Evolutionary conservation across 495 filamentous ascomycete species (phyloP).

Genomic region (Penicillium coffeae): DNA sequence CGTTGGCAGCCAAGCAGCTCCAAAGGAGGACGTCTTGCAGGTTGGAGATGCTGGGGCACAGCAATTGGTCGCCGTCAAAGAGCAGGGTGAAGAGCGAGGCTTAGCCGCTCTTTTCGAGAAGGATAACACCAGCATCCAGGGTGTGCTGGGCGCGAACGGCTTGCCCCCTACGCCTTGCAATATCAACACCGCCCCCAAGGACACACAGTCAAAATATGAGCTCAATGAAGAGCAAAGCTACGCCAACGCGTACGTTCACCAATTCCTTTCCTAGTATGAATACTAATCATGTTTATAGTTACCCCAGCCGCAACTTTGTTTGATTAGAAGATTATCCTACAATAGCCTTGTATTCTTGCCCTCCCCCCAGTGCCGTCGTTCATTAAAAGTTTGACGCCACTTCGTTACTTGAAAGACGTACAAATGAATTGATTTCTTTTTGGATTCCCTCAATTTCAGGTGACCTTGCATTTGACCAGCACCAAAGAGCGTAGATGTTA

Average conservation of each 20-base stretch:
- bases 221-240: slow-evolving; percentile 45
- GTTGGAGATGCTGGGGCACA: slow-evolving; percentile 80
- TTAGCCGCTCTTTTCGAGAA: slow-evolving; percentile 70
- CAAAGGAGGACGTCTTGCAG: slow-evolving; percentile 70
- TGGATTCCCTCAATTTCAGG: neutral
- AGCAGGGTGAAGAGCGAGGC: slow-evolving; percentile 68
- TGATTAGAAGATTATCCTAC: slow-evolving; percentile 23
- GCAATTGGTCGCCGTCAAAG: slow-evolving; percentile 74
- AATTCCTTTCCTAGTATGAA: neutral
- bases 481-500: no score
- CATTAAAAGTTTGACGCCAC: no score
- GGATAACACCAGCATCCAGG: slow-evolving; percentile 56
- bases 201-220: slow-evolving; percentile 40
- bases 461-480: no score
- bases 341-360: neutral
- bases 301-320: slow-evolving; percentile 52
- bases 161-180: slow-evolving; percentile 80
- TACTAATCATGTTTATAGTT: slow-evolving; percentile 36
- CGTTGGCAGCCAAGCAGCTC: slow-evolving; percentile 76
- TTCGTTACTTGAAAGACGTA: no score
- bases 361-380: no score
- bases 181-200: slow-evolving; percentile 32
- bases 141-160: slow-evolving; percentile 67
- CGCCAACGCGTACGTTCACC: slow-evolving; percentile 44
- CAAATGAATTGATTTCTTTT: neutral